These are phyloP conservation scores for Syzygium malaccense DNA, from an alignment of 441 rosid genomes.

Conservation along the genomic window DNA sequence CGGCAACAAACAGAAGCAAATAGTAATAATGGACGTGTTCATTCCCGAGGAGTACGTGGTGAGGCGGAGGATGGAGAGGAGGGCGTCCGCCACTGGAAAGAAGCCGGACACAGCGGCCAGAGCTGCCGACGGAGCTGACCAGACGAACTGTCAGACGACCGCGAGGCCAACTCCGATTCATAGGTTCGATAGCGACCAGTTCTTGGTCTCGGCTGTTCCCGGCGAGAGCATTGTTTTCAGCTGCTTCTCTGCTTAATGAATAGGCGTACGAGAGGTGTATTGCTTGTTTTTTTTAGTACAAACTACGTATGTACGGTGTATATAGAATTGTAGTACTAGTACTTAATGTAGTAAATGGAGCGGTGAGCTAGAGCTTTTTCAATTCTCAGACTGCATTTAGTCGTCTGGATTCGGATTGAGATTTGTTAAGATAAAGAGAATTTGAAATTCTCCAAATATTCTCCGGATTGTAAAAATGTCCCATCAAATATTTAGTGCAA, in stretches of 20 bases:
- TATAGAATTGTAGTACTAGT: not conserved
- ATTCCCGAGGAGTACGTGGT: constrained; percentile 54
- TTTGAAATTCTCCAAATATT: no score
- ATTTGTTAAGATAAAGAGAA: no score
- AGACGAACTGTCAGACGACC: not conserved
- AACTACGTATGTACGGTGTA: not conserved
- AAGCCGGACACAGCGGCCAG: constrained; percentile 2
- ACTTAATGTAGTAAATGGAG: not conserved
- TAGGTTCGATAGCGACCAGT: not conserved
- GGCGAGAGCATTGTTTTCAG: constrained; percentile 16
- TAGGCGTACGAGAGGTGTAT: not conserved
- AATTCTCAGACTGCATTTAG: no score
- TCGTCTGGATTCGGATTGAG: no score
- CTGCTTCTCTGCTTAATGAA: constrained; percentile 32
- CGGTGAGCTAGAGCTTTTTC: not conserved
- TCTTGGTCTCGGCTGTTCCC: not conserved
- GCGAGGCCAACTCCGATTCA: not conserved
- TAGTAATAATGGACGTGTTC: constrained; percentile 39
- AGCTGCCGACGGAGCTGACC: not conserved
- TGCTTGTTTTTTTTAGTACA: not conserved
- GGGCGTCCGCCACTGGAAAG: constrained; percentile 24
- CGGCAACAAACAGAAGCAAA: constrained; percentile 4
- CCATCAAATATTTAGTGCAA: no score
- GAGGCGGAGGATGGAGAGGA: constrained; percentile 45
- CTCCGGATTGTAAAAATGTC: no score